Percentiles rank a stretch among this genome's conserved stretches.
These are phyloP conservation scores for Hymenoscyphus scutula DNA, from an alignment of 2,329 filamentous ascomycete species.

Conservation along the genomic window DNA sequence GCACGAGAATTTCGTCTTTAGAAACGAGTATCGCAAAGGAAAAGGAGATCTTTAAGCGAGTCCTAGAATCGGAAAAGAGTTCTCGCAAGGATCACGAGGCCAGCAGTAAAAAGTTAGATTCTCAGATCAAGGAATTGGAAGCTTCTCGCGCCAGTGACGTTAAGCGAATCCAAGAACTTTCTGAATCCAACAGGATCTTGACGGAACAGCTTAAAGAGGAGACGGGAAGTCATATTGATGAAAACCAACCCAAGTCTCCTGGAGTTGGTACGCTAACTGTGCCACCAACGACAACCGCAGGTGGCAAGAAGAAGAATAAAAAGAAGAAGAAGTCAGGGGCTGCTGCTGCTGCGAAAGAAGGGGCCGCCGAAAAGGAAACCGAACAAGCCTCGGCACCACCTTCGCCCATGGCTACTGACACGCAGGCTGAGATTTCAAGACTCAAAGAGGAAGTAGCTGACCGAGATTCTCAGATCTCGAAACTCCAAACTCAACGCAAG, in stretches of 20 bases:
- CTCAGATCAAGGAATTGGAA: conserved; percentile 29
- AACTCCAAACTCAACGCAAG: conserved; percentile 65
- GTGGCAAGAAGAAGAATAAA: conserved; percentile 80
- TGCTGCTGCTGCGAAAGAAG: conserved; percentile 27
- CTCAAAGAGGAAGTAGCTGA: conserved; percentile 32
- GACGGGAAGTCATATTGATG: conserved; percentile 17
- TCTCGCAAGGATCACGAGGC: conserved; percentile 26
- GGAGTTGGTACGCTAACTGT: conserved; percentile 14
- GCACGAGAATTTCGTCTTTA: conserved; percentile 20
- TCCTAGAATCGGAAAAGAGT: conserved; percentile 21
- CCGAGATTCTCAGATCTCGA: conserved; percentile 65
- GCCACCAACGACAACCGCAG: conserved; percentile 37
- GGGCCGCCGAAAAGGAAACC: conserved; percentile 17
- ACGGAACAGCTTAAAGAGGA: conserved; percentile 22
- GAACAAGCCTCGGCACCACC: conserved; percentile 13
- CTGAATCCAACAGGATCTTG: conserved; percentile 22
- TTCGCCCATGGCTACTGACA: conserved; percentile 17
- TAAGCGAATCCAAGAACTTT: conserved; percentile 30
- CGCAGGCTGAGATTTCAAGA: conserved; percentile 32
- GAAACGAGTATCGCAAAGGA: conserved; percentile 24
- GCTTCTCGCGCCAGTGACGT: conserved; percentile 20
- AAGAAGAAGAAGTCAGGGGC: conserved; percentile 67
- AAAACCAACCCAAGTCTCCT: conserved; percentile 18
- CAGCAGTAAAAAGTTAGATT: conserved; percentile 20
- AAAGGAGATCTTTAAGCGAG: conserved; percentile 18